These are phyloP conservation scores for Heracleum sosnowskyi DNA, from an alignment of 129 eudicot species.

Conservation along the genomic window DNA sequence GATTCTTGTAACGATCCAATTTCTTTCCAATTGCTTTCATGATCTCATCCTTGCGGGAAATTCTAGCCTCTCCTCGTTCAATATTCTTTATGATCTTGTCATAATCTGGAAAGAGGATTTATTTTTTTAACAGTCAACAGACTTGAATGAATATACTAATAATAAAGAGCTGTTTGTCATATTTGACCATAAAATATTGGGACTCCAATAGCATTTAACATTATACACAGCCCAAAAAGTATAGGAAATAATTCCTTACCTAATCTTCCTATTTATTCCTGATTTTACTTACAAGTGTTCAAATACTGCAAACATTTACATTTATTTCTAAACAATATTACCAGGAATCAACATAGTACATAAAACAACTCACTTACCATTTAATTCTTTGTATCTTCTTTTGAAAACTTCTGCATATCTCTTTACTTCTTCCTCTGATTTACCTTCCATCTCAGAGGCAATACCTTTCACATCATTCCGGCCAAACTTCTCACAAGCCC, in stretches of 20 bases:
- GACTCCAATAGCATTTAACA: not conserved
- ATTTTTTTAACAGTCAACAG: not conserved
- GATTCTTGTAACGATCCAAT: conserved; percentile 96
- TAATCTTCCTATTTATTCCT: not conserved
- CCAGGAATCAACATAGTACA: not conserved
- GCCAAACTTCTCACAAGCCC: conserved; percentile 99
- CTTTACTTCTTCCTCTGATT: conserved; percentile 83
- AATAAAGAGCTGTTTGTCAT: too few species aligned
- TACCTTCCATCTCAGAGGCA: conserved; percentile 95
- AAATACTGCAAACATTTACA: not conserved
- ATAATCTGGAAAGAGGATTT: conserved; percentile 53
- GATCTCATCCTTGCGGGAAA: conserved; percentile 91
- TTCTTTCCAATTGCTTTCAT: conserved; percentile 98
- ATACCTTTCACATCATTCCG: conserved; percentile 70
- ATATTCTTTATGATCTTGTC: conserved; percentile 89
- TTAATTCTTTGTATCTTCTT: conserved; percentile 86
- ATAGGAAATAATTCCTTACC: not conserved
- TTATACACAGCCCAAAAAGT: not conserved
- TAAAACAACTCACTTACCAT: conserved; percentile 44
- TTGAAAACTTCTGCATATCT: conserved; percentile 90
- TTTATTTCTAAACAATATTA: not conserved
- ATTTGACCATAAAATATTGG: not conserved
- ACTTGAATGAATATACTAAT: not conserved
- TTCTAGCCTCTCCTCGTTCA: conserved; percentile 99
- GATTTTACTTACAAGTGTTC: not conserved